Evolutionary conservation across 2,329 filamentous ascomycete species (phyloP), one percentile per base, ranked within the genome.

Genomic region (Colletotrichum viniferum): DNA sequence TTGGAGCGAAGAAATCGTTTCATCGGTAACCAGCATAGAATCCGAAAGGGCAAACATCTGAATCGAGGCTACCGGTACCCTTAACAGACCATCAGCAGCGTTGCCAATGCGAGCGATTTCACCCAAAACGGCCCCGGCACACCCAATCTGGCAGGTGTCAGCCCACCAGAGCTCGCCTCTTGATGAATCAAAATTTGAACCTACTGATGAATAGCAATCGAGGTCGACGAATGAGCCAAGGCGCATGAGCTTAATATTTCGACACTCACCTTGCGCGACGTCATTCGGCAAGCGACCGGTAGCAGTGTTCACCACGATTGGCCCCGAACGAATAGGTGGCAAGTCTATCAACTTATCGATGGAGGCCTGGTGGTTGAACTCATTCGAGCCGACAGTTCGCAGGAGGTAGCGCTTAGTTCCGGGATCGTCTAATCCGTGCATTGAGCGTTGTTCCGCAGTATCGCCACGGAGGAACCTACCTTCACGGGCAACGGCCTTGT

Each of bases 81-180:
- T 30, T 21, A n/a, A 38, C 26, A 21, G 14, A 13, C 30, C 14
- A 21, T 36, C 30, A 5, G 28, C 34, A 8, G 13, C 13, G 14
- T 63, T 62, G 7, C 52, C 30, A 13, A 69, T 16, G n/a, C 95
- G 92, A 79, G 95, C 92, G 28, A 98, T 84, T 78, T 97, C 95
- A 7, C 90, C 90, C n/a, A 98, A 85, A 4, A 98, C 86, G 30
- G 96, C 96, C n/a, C 96, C 95, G 30, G 94, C 94, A 84, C 97
- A 98, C 4, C 95, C 94, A 63, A 98, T 87, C 86, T 92, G 55
- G 8, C 1, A 10, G 7, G 1, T 13, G 55, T 69, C 10, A 71
- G 67, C 32, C 24, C 6, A 52, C 16, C 6, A 12, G 34, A 26
- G 21, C 18, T 16, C 4, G n/a, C 30, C 36, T 34, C 28, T 32